These are phyloP conservation scores for Hypoxylon sp. DNA, from an alignment of 2,329 filamentous ascomycete species.

Conservation along the genomic window DNA sequence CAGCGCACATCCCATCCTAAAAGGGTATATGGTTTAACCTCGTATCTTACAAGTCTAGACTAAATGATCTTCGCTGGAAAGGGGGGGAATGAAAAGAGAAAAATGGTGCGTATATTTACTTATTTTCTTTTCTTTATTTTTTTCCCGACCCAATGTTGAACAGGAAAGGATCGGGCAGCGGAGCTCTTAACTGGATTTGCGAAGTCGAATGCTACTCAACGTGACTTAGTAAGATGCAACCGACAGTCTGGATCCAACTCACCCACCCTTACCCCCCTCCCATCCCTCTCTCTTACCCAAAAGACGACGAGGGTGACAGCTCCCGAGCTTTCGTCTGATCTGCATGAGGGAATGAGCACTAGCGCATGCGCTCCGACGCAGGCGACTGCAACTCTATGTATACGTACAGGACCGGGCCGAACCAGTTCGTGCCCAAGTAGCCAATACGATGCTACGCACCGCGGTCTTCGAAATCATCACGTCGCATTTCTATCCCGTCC, in stretches of 20 bases:
- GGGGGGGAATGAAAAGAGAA: slow-evolving; percentile 4
- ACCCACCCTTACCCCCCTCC: not conserved
- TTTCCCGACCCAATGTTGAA: slow-evolving; percentile 17
- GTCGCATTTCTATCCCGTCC: slow-evolving; percentile 28
- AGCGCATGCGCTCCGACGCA: slow-evolving; percentile 36
- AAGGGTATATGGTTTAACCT: slow-evolving; percentile 23
- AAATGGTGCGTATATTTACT: slow-evolving; percentile 10
- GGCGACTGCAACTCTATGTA: slow-evolving; percentile 31
- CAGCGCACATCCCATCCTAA: slow-evolving; percentile 22
- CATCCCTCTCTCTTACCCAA: not conserved
- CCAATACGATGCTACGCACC: slow-evolving; percentile 25
- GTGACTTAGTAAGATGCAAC: slow-evolving; percentile 37
- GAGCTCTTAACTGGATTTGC: slow-evolving; percentile 27
- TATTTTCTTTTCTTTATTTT: slow-evolving; percentile 1
- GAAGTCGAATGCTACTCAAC: slow-evolving; percentile 16
- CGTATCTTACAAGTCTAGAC: slow-evolving; percentile 29
- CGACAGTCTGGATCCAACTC: slow-evolving; percentile 41
- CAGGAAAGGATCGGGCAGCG: slow-evolving; percentile 31
- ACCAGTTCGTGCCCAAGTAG: slow-evolving; percentile 23
- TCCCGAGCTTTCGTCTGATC: slow-evolving; percentile 40
- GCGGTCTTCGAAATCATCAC: slow-evolving; percentile 2
- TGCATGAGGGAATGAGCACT: slow-evolving; percentile 35
- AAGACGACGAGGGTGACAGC: slow-evolving; percentile 12
- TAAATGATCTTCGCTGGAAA: slow-evolving; percentile 23
- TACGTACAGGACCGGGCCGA: slow-evolving; percentile 29